Percentiles rank a stretch among this genome's conserved stretches.
These are phyloP conservation scores for Rhipidocladum racemiflorum DNA, from an alignment of 176 grass and related monocot species.

Conservation along the genomic window DNA sequence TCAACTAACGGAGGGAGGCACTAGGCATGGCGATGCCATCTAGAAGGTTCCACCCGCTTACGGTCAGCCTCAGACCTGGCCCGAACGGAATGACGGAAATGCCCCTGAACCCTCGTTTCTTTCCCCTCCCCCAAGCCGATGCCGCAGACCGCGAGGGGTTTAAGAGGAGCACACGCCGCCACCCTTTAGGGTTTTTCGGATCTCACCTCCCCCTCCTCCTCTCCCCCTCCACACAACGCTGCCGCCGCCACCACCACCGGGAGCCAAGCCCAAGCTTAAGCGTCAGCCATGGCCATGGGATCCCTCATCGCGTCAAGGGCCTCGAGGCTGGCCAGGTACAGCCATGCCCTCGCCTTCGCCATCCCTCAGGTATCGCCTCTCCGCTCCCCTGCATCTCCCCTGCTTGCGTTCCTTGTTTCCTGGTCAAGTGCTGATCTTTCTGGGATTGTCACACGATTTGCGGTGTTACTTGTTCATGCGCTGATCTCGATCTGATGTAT, in stretches of 20 bases:
- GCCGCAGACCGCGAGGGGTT: conserved; percentile 29
- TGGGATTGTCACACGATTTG: neutral
- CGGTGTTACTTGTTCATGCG: neutral
- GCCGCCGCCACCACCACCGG: neutral
- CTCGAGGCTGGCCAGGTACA: conserved; percentile 68
- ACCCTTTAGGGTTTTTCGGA: conserved; percentile 51
- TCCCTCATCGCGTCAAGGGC: conserved; percentile 71
- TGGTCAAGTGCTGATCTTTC: neutral
- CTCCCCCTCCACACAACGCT: neutral
- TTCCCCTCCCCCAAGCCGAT: conserved; percentile 67
- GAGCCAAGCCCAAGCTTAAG: neutral
- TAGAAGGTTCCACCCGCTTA: conserved; percentile 11
- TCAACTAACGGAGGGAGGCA: neutral
- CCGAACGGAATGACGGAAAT: neutral
- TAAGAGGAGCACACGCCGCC: conserved; percentile 32
- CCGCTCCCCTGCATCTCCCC: neutral
- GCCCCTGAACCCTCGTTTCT: conserved; percentile 30
- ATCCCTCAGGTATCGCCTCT: conserved; percentile 53
- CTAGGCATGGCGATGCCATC: conserved; percentile 15
- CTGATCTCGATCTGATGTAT: neutral
- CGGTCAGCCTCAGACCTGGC: neutral
- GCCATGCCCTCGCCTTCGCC: conserved; percentile 38
- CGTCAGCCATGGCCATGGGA: conserved; percentile 60
- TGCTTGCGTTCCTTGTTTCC: neutral
- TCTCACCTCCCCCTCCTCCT: conserved; percentile 16